Evolutionary conservation across 306 rosid species (phyloP), one percentile per base, ranked within the genome.

Genomic region (Citrullus amarus): DNA sequence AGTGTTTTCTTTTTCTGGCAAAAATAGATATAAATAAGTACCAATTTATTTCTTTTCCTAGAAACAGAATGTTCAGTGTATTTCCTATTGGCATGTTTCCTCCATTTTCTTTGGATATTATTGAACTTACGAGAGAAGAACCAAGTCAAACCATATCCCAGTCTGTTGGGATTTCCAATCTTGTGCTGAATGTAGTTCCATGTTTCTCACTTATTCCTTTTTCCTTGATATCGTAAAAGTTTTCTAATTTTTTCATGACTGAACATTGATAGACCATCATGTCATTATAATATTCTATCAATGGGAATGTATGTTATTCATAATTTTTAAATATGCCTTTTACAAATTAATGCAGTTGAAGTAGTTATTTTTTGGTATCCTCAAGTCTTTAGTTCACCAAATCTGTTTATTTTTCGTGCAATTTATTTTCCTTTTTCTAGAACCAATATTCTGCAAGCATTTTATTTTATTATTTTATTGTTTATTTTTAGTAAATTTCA

Each of bases 391-490:
- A 73, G 28, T 51, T 73, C 44, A 30, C 17, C 34, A 54, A 20
- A 75, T 54, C 22, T 48, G 13, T 17, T 43, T 59, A 56, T 20
- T 44, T 59, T 41, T 62, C 58, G 30, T 62, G 76, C 54, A 38
- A 3, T 67, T 44, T 17, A 41, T 44, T 17, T 28, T 2, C 22
- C 48, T 78, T 50, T 25, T 46, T 55, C 14, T 57, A 30, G 30
- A 65, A 59, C 34, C 69, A 58, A 46, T 18, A 46, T 84, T 58
- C 72, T 78, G 44, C 80, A 30, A 74, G 73, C 15, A 69, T 72
- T 67, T 54, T 78, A 22, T 66, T 38, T 56, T 56, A 4, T 16
- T 3, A 25, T 25, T 25, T 32, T 32, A 32, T 14, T 50, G 0
- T 50, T 53, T 16, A 1, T 53, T 16, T 4, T 53, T 53, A 11